A percentile compares a stretch with the other conserved stretches of the same genome.
Evolutionary conservation across 257 asterid species (phyloP).

Genomic region (Galeopsis tetrahit): DNA sequence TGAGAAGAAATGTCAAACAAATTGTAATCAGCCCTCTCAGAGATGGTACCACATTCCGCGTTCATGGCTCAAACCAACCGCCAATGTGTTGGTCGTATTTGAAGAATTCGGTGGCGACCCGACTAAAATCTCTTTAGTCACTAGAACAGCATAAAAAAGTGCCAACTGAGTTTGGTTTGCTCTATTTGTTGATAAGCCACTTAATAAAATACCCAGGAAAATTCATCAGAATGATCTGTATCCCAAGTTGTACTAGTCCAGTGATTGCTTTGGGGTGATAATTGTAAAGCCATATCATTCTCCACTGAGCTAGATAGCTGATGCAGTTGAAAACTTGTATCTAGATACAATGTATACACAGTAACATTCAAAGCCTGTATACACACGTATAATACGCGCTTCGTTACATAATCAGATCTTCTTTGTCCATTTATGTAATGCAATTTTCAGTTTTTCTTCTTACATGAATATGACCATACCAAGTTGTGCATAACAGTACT

Average conservation of each 20-base stretch:
- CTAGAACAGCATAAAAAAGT: slow-evolving; percentile 41
- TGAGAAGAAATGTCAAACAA: slow-evolving; percentile 73
- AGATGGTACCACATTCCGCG: slow-evolving; percentile 96
- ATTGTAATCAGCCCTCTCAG: slow-evolving; percentile 90
- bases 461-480: neutral
- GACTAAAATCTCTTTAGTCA: slow-evolving; percentile 58
- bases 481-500: no score
- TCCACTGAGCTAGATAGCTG: slow-evolving; percentile 27
- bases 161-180: neutral
- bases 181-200: slow-evolving; percentile 5
- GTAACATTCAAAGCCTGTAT: neutral
- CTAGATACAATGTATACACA: neutral
- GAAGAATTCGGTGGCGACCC: slow-evolving; percentile 93
- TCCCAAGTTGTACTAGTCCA: neutral
- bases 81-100: slow-evolving; percentile 69
- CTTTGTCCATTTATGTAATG: neutral
- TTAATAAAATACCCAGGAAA: slow-evolving; percentile 14
- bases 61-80: slow-evolving; percentile 77
- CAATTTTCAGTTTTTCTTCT: neutral
- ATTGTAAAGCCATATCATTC: slow-evolving; percentile 36
- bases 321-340: neutral
- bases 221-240: neutral
- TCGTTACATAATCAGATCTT: neutral
- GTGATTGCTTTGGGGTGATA: slow-evolving; percentile 28
- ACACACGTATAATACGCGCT: neutral